phyloP scores from a whole-genome alignment of 2,329 filamentous ascomycete species.

The Ilyonectria robusta region DNA sequence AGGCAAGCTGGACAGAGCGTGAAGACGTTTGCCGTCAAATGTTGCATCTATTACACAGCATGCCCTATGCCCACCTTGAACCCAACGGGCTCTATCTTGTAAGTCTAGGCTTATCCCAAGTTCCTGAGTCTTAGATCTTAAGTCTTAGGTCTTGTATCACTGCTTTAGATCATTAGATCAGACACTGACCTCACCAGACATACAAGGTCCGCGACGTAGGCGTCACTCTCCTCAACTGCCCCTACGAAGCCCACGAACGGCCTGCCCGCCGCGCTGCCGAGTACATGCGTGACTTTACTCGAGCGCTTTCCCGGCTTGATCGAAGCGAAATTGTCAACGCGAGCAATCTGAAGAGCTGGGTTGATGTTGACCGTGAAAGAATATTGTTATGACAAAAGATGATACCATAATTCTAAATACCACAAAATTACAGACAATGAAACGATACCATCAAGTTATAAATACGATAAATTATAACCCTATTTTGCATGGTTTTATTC shows the following conservation, averaged over 20 bases:
- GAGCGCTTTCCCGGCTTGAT: conserved; percentile 48
- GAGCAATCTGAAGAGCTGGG: conserved; percentile 50
- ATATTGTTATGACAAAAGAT: not conserved
- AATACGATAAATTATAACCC: not conserved
- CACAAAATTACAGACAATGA: not conserved
- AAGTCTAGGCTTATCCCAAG: not conserved
- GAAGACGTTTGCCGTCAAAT: conserved; percentile 56
- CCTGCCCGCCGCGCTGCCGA: conserved; percentile 44
- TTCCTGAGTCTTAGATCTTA: no score
- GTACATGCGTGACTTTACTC: conserved; percentile 50
- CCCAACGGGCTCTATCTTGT: conserved; percentile 54
- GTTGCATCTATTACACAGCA: conserved; percentile 53
- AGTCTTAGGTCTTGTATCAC: not conserved
- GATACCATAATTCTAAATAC: not conserved
- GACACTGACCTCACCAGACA: conserved; percentile 30
- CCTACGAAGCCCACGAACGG: conserved; percentile 47
- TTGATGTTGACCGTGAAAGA: conserved; percentile 37
- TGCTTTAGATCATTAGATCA: not conserved
- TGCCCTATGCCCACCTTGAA: conserved; percentile 50
- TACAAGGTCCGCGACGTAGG: conserved; percentile 56
- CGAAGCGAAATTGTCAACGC: conserved; percentile 52
- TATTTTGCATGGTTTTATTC: no score
- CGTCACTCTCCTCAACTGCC: conserved; percentile 51
- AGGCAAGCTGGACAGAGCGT: conserved; percentile 49
- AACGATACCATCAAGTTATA: not conserved